These are phyloP conservation scores for Wickerhamiella brachini DNA, from an alignment of 805 yeast species.

Conservation along the genomic window DNA sequence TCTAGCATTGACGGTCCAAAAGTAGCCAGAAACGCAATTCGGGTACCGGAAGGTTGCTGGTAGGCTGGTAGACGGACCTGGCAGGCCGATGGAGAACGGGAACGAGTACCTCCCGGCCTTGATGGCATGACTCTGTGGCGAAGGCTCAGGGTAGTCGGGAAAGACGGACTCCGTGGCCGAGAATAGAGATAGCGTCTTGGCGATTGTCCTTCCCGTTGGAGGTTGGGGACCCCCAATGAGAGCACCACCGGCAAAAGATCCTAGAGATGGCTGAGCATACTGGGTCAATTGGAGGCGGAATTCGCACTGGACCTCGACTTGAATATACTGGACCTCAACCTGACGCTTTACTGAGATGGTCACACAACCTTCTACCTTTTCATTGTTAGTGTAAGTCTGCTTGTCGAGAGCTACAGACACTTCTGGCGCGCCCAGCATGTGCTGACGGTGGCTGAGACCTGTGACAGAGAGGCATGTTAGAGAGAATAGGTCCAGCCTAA, in stretches of 20 bases:
- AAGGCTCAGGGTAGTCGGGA: background rate
- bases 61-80: background rate
- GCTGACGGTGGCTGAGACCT: background rate
- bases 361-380: background rate
- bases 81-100: background rate
- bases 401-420: background rate
- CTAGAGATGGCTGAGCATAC: background rate
- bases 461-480: too few species aligned
- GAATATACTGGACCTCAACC: background rate
- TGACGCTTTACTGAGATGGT: background rate
- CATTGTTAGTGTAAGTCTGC: background rate
- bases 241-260: background rate
- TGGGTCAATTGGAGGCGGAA: background rate
- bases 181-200: background rate
- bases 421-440: background rate
- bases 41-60: background rate
- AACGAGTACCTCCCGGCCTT: background rate
- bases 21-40: background rate
- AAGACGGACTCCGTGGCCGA: background rate
- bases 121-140: background rate
- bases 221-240: background rate
- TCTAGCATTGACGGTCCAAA: background rate
- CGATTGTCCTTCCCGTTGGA: background rate
- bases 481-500: background rate
- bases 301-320: background rate